Percentiles rank a stretch among this genome's conserved stretches.
These are phyloP conservation scores for Malus asiatica DNA, from an alignment of 306 rosid genomes.

Conservation along the genomic window DNA sequence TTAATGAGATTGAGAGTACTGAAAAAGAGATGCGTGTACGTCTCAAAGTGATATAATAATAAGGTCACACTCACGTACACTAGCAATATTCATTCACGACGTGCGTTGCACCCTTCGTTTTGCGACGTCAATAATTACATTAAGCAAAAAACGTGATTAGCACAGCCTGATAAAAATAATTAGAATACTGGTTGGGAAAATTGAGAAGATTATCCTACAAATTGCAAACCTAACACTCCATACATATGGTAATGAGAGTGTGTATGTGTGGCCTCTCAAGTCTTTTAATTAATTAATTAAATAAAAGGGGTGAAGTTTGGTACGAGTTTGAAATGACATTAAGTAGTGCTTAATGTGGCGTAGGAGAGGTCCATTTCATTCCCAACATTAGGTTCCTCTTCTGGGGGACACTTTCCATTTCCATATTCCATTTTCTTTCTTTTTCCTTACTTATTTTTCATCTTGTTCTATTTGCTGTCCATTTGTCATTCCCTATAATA, in stretches of 20 bases:
- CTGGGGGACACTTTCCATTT: conserved; percentile 43
- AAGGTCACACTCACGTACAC: background rate
- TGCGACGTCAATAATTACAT: background rate
- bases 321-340: background rate
- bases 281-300: background rate
- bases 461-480: background rate
- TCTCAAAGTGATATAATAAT: background rate
- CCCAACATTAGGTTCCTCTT: conserved; percentile 50
- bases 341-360: conserved; percentile 6
- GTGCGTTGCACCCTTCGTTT: background rate
- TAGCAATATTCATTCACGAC: background rate
- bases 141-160: background rate
- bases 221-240: background rate
- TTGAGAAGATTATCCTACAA: background rate
- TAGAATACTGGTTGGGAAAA: background rate
- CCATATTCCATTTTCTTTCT: background rate
- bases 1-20: background rate
- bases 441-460: background rate
- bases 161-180: background rate
- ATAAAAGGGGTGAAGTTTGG: background rate
- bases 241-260: background rate
- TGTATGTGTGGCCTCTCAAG: background rate
- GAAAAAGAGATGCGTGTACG: background rate
- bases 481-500: background rate
- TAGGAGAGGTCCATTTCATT: conserved; percentile 16